Conservation (phyloP, 202 grass and related monocot species). For the Tripidium arundinaceum region DNA sequence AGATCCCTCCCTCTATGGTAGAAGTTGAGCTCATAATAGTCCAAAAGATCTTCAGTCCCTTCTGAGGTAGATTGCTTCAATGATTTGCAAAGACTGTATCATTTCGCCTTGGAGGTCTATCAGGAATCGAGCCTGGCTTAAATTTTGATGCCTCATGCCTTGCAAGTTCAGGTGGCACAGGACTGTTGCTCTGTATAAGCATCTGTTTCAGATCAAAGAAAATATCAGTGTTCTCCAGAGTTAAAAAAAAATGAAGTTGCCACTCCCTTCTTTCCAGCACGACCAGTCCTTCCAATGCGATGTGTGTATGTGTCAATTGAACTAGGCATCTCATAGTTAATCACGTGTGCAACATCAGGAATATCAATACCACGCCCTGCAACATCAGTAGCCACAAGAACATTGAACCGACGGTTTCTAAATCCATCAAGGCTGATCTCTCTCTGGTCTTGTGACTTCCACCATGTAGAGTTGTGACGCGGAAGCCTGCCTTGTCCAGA, state of each 20-base stretch:
- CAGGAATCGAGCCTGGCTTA: slow-evolving; percentile 79
- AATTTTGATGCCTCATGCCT: slow-evolving; percentile 91
- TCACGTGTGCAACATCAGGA: slow-evolving; percentile 93
- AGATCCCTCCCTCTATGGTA: slow-evolving; percentile 13
- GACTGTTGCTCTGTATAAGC: slow-evolving; percentile 90
- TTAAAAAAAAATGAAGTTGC: slow-evolving; percentile 94
- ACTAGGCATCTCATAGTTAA: slow-evolving; percentile 88
- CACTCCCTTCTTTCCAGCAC: slow-evolving; percentile 86
- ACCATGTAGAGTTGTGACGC: slow-evolving; percentile 81
- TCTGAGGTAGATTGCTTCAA: slow-evolving; percentile 16
- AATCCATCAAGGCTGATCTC: slow-evolving; percentile 93
- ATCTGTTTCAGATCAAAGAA: slow-evolving; percentile 99
- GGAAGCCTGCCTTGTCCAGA: slow-evolving; percentile 82
- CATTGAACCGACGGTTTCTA: slow-evolving; percentile 88
- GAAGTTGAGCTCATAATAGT: neutral
- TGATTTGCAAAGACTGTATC: slow-evolving; percentile 60
- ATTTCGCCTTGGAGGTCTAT: slow-evolving; percentile 79
- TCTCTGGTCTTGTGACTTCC: slow-evolving; percentile 89
- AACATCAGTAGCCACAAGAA: slow-evolving; percentile 96
- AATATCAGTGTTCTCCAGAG: slow-evolving; percentile 71
- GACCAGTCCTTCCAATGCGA: slow-evolving; percentile 88
- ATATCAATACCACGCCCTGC: slow-evolving; percentile 98
- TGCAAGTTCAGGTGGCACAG: slow-evolving; percentile 89
- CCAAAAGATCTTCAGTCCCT: neutral
- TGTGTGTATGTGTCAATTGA: slow-evolving; percentile 90